Evolutionary conservation across 306 rosid species (phyloP).

Genomic region (Citrullus colocynthis): DNA sequence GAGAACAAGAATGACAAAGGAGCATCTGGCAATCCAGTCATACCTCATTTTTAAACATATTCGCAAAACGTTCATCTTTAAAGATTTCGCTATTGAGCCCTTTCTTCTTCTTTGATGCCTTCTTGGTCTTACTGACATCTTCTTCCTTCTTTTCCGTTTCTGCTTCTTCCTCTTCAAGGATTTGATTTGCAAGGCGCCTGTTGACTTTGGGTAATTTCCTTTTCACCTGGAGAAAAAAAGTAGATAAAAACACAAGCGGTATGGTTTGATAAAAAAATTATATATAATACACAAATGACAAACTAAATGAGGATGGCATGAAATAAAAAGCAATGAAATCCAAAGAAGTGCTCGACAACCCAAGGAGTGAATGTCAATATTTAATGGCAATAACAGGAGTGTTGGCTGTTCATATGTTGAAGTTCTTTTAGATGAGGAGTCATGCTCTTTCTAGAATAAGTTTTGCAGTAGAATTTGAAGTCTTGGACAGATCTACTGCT

Average conservation of each 20-base stretch:
- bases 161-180: conserved; percentile 46
- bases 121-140: conserved; percentile 37
- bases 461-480: no score
- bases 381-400: no score
- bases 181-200: conserved; percentile 48
- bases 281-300: background rate
- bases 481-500: no score
- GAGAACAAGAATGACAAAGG: conserved; percentile 7
- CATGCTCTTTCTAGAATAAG: no score
- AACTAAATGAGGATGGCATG: no score
- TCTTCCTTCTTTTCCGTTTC: conserved; percentile 39
- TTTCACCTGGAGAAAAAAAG: conserved; percentile 41
- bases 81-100: conserved; percentile 36
- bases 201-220: conserved; percentile 76
- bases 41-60: conserved; percentile 55
- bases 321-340: no score
- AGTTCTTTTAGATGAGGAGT: no score
- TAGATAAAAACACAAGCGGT: background rate
- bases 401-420: no score
- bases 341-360: no score
- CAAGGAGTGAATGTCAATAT: no score
- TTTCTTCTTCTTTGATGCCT: conserved; percentile 68
- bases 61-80: conserved; percentile 58
- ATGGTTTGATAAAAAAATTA: background rate
- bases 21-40: background rate